Percentiles rank a stretch among this genome's conserved stretches.
Conservation (phyloP, 2,329 filamentous ascomycete species). For the Fusarium sp. region DNA sequence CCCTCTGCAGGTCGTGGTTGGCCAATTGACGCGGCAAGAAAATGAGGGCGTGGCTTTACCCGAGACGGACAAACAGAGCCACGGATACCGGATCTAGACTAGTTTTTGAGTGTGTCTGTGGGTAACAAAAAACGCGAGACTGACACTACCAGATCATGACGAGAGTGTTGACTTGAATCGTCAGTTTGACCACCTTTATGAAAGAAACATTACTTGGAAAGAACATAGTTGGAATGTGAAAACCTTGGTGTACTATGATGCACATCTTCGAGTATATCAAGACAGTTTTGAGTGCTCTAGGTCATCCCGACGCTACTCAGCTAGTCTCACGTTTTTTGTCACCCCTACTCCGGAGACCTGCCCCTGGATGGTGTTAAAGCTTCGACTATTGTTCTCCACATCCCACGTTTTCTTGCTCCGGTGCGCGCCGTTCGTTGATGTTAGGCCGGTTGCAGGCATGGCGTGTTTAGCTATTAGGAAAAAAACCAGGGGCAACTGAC, state of each 20-base stretch:
- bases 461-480: slow-evolving; percentile 22
- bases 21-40: slow-evolving; percentile 17
- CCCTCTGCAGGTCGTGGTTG: slow-evolving; percentile 21
- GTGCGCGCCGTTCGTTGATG: slow-evolving; percentile 15
- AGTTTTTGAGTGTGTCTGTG: slow-evolving; percentile 1
- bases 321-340: not conserved
- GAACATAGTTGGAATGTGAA: not conserved
- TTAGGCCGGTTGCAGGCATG: slow-evolving; percentile 20
- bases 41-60: slow-evolving; percentile 13
- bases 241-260: not conserved
- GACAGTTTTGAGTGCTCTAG: not conserved
- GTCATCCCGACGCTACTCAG: not conserved
- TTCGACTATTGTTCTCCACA: slow-evolving; percentile 28
- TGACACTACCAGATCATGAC: not conserved
- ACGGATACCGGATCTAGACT: slow-evolving; percentile 21
- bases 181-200: not conserved
- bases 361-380: slow-evolving; percentile 30
- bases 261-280: not conserved
- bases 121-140: not conserved
- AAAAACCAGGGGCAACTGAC: not conserved
- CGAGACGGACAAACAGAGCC: slow-evolving; percentile 21
- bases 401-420: slow-evolving; percentile 27
- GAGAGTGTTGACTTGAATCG: not conserved
- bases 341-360: not conserved
- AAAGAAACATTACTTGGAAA: not conserved